A percentile compares a stretch with the other conserved stretches of the same genome.
These are phyloP conservation scores for Apiospora arundinis DNA, from an alignment of 2,329 filamentous ascomycete genomes.

Conservation along the genomic window DNA sequence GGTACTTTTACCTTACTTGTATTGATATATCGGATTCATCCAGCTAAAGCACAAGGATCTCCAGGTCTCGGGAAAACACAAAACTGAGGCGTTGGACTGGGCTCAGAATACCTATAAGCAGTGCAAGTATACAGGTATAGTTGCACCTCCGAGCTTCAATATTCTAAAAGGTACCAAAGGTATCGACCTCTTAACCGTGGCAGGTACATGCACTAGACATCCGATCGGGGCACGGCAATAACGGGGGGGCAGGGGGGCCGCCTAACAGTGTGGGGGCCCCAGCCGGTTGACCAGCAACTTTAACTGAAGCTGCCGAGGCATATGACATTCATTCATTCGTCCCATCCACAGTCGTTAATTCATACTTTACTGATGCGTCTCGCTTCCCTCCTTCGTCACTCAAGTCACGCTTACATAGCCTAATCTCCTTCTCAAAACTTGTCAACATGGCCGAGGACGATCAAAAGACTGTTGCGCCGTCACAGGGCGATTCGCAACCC, in stretches of 20 bases:
- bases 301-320: conserved; percentile 15
- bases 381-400: background rate
- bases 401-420: background rate
- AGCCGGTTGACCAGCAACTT: background rate
- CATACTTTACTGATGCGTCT: background rate
- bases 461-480: background rate
- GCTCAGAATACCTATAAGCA: too few relatives aligned
- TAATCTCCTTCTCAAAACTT: background rate
- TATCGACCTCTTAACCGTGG: background rate
- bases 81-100: too few relatives aligned
- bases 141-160: too few relatives aligned
- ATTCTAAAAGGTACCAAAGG: background rate
- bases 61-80: background rate
- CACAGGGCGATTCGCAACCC: background rate
- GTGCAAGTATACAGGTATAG: too few relatives aligned
- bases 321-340: background rate
- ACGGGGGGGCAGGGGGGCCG: background rate
- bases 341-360: background rate
- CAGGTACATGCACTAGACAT: conserved; percentile 11
- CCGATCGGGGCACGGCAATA: conserved; percentile 1
- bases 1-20: background rate
- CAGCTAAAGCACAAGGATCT: background rate
- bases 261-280: background rate
- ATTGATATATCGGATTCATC: background rate
- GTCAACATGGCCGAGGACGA: conserved; percentile 8